Percentiles rank a stretch among this genome's conserved stretches.
Conservation (phyloP, 2,329 filamentous ascomycete species). For the Aureobasidium leucospermi region DNA sequence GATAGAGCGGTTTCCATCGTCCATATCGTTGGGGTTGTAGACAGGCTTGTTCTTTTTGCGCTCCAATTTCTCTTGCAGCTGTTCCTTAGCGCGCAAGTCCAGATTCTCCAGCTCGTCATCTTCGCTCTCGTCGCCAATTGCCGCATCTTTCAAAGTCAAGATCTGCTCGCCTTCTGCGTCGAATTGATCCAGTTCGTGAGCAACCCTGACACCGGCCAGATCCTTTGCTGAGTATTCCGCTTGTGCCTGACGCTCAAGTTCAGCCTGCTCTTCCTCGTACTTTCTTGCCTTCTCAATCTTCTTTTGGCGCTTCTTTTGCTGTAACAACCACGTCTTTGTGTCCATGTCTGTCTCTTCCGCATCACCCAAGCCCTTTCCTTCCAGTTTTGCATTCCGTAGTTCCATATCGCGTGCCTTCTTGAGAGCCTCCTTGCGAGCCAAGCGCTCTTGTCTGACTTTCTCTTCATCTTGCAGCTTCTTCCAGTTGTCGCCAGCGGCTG, state of each 20-base stretch:
- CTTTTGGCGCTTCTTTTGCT: constrained; percentile 89
- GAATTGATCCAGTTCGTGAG: constrained; percentile 76
- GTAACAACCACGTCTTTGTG: constrained; percentile 78
- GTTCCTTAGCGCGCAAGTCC: constrained; percentile 63
- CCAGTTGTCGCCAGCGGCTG: constrained; percentile 68
- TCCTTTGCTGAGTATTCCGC: constrained; percentile 80
- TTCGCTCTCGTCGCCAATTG: constrained; percentile 70
- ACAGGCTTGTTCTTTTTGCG: constrained; percentile 83
- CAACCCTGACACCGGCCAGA: constrained; percentile 83
- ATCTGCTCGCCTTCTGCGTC: constrained; percentile 74
- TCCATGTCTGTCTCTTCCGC: constrained; percentile 60
- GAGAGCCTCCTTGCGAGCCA: constrained; percentile 73
- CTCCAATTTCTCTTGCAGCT: constrained; percentile 66
- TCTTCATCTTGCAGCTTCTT: constrained; percentile 60
- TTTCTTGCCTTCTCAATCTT: constrained; percentile 69
- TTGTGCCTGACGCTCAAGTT: constrained; percentile 58
- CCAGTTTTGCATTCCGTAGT: constrained; percentile 65
- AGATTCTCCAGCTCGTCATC: constrained; percentile 85
- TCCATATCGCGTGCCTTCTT: constrained; percentile 82
- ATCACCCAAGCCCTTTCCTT: constrained; percentile 81
- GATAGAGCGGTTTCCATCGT: constrained; percentile 57
- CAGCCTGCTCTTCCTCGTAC: constrained; percentile 68
- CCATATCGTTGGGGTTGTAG: constrained; percentile 77
- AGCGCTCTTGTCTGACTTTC: constrained; percentile 66
- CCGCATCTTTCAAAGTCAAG: constrained; percentile 87